These are phyloP conservation scores for Penstemon barbatus DNA, from an alignment of 257 asterid genomes.

Conservation along the genomic window DNA sequence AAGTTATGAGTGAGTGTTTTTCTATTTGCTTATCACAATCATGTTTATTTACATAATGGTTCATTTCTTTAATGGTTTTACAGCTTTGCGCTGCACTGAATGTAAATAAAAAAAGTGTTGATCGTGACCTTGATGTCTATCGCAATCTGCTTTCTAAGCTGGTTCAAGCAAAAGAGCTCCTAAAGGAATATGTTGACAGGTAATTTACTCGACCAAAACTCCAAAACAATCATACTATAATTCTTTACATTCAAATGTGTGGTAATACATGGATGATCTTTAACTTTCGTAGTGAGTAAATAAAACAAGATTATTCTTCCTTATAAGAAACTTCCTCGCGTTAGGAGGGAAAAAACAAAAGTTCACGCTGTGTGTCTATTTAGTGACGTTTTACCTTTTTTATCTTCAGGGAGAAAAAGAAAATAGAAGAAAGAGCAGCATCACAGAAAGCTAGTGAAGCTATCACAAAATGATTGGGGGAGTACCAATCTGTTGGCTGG, in stretches of 20 bases:
- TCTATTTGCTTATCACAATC: neutral
- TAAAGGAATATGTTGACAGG: slow-evolving; percentile 92
- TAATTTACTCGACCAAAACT: slow-evolving; percentile 29
- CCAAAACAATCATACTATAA: slow-evolving; percentile 1
- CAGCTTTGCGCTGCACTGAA: slow-evolving; percentile 94
- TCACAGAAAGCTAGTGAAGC: slow-evolving; percentile 83
- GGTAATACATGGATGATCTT: neutral
- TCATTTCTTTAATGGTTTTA: slow-evolving; percentile 27
- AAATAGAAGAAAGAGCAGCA: slow-evolving; percentile 72
- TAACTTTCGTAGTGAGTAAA: neutral
- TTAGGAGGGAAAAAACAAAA: neutral
- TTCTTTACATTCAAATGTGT: neutral
- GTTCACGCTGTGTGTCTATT: neutral
- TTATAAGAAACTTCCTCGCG: neutral
- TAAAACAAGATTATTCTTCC: neutral
- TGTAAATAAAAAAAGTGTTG: slow-evolving; percentile 83
- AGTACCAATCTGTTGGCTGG: slow-evolving; percentile 40
- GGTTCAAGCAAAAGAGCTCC: slow-evolving; percentile 95
- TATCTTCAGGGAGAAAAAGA: slow-evolving; percentile 81
- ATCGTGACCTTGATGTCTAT: slow-evolving; percentile 94
- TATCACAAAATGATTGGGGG: slow-evolving; percentile 55
- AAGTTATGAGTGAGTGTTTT: too few relatives aligned
- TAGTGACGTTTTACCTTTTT: neutral
- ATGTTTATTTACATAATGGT: slow-evolving; percentile 16
- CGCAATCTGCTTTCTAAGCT: slow-evolving; percentile 94